Evolutionary conservation across 495 filamentous ascomycete genomes (phyloP).

Genomic region (Penicillium arizonense): DNA sequence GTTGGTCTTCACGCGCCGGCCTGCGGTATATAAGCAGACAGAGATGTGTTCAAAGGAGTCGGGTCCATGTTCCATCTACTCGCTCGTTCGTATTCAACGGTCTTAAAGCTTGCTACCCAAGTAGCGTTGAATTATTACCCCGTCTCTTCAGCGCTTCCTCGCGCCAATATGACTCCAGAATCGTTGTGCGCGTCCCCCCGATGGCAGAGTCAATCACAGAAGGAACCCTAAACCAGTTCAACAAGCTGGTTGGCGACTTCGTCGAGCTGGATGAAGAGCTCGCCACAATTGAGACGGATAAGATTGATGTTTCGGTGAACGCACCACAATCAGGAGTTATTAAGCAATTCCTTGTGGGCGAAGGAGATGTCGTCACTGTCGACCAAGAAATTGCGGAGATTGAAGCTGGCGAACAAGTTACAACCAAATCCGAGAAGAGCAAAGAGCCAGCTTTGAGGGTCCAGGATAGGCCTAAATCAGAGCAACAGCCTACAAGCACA

Average conservation of each 20-base stretch:
- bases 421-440: conserved; percentile 33
- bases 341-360: conserved; percentile 77
- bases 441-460: not conserved
- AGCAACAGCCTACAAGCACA: no score
- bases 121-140: no score
- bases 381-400: conserved; percentile 78
- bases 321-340: conserved; percentile 78
- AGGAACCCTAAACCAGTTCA: conserved; percentile 82
- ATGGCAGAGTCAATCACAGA: conserved; percentile 98
- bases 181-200: conserved; percentile 76
- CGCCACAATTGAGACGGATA: conserved; percentile 92
- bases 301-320: conserved; percentile 89
- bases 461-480: no score
- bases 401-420: conserved; percentile 61
- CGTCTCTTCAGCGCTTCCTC: not conserved
- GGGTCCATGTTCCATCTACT: no score
- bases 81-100: no score
- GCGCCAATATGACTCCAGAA: conserved; percentile 47
- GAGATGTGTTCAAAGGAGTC: not conserved
- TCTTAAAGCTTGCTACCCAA: not conserved
- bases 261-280: conserved; percentile 89
- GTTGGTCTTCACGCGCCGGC: not conserved
- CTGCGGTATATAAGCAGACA: not conserved
- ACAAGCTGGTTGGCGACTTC: conserved; percentile 80
- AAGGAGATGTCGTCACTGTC: conserved; percentile 85